Evolutionary conservation across 805 yeast genomes (phyloP), one percentile per base, ranked within the genome.

Genomic region (Danielia oregonensis): DNA sequence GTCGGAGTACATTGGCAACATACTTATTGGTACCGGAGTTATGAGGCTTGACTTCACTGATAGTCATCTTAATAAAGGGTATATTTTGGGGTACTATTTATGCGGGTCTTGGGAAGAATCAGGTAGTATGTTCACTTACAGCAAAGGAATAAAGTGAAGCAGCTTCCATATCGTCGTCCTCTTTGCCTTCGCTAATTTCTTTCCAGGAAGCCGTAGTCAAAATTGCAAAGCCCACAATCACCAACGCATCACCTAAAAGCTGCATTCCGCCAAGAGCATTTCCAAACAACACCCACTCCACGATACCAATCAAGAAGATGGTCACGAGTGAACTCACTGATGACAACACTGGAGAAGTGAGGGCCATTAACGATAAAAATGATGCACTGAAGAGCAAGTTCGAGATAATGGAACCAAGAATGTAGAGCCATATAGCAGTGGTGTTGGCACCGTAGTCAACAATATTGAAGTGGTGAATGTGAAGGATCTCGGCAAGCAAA

Each of bases 301-400:
- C 78, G 1, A 84, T 32, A 0, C 95, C 95, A 28, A 87, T 93
- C 34, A 86, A 56, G 42, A 86, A 71, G 14, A 88, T 87, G 0
- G 95, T 85, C 31, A 86, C 68, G 38, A 86, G 62, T 0, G 87
- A 75, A 22, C 46, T 61, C 16, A 76, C 81, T 0, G 85, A 76
- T 2, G 93, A 82, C 27, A 87, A 63, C 2, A 87, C 95, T 0
- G 96, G 96, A 3, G 85, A 79, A 0, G 96, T 86, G 36, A 86
- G 69, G 0, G 95, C 80, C 84, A 86, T 84, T 43, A 86, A 62
- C 2, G 87, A 72, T 39, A 86, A 66, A 46, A 87, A 86, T 21
- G 83, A 67, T 6, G 82, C 80, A 24, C 86, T 79, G 55, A 84
- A 86, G 1, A 74, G 46, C 43, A 85, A 61, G 54, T 87, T 87